Conservation (phyloP, 306 rosid genomes). For the Rosa multiflora region DNA sequence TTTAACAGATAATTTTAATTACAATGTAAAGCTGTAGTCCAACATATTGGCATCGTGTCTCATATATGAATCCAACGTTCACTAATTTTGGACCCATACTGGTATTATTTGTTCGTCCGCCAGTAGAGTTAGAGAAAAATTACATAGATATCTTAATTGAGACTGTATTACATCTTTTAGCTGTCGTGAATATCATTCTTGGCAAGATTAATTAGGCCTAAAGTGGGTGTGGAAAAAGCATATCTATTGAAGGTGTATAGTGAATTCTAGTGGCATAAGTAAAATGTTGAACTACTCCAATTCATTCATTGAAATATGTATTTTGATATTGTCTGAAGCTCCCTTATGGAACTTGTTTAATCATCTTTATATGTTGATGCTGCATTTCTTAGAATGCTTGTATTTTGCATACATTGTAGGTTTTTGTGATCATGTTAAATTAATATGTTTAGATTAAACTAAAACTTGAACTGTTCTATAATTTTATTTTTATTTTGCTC, state of each 20-base stretch:
- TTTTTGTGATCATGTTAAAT: not conserved
- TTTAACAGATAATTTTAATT: not conserved
- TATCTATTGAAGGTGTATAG: not conserved
- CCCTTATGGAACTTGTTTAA: not conserved
- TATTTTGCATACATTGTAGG: not conserved
- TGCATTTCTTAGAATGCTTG: not conserved
- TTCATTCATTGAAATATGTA: not conserved
- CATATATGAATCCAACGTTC: not conserved
- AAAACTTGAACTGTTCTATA: not conserved
- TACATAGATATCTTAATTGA: not conserved
- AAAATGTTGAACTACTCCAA: not conserved
- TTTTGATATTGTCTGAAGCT: not conserved
- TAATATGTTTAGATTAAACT: not conserved
- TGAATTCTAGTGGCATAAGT: not conserved
- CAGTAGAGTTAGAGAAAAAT: not conserved
- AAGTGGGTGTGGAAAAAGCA: not conserved
- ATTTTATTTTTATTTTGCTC: constrained; percentile 11
- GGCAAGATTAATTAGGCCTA: not conserved
- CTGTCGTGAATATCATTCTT: not conserved
- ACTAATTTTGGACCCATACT: not conserved
- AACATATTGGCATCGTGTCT: not conserved
- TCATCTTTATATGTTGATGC: constrained; percentile 6
- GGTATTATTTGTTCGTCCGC: not conserved
- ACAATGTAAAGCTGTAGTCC: not conserved
- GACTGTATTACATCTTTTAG: not conserved